Base-by-base conservation (phyloP, 495 filamentous ascomycete species). In the Entonaema liquescens region DNA sequence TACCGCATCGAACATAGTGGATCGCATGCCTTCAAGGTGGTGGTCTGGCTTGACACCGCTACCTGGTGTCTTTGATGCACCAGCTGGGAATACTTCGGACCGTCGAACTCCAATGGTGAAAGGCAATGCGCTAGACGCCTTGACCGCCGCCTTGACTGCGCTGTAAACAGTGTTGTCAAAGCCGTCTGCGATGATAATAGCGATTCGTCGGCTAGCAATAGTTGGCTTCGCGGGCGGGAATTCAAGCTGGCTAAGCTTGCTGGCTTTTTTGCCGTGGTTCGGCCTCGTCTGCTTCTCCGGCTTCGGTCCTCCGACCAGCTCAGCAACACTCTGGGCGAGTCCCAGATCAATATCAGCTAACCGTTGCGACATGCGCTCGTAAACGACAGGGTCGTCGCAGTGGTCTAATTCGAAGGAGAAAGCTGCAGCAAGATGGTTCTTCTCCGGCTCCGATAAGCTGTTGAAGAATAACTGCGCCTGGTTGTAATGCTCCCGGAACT, bases 381-480 rank as follows among this genome's bases (percentile, higher is more conserved):
- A 96, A 21, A 97, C 93, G 25, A 91, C 73, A 0, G 90, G 89
- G 53, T 97, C 93, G 50, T 96, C 93, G 78, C 94, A 97, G 79
- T 97, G 93, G 72, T 93, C 91, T 6, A 97, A 87, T 79, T 97
- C 94, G 76, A 97, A 97, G 4, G 84, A 81, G 47, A 97, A 85
- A 0, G 94, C 92, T 49, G 84, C 85, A 25, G 84, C 80, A 3
- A 95, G 74, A 78, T 97, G 93, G 12, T 77, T 67, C 76, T 93
- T 90, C 78, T 97, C 94, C 38, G 86, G 80, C 1, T 82, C 73
- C 1, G 88, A 89, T 44, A 95, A 79, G 19, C 91, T 94, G 82
- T 97, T 97, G 81, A 89, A 97, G 84, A 97, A 86, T 15, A 86
- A 80, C 72, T 91, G 89, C 2, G 90, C 90, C 77, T 92, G 89